A percentile compares a stretch with the other conserved stretches of the same genome.
phyloP scores from a whole-genome alignment of 805 yeast species.

The Starmera quercuum region DNA sequence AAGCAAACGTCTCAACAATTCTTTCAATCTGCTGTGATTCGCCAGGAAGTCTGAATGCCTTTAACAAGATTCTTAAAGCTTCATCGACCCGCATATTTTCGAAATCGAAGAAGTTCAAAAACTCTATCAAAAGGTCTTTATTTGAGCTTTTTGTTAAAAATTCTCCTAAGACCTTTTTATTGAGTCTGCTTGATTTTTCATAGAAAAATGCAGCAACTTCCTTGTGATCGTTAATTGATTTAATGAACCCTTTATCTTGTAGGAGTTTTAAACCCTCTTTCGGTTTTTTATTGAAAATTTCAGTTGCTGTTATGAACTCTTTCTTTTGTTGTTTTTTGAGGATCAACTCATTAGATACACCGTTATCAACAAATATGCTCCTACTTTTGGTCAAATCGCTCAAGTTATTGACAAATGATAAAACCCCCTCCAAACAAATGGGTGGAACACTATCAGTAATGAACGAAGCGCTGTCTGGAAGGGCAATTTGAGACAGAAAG shows the following conservation, averaged over 20 bases:
- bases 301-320: slow-evolving; percentile 69
- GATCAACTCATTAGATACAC: slow-evolving; percentile 10
- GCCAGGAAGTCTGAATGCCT: slow-evolving; percentile 88
- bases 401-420: slow-evolving; percentile 60
- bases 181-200: slow-evolving; percentile 71
- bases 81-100: slow-evolving; percentile 81
- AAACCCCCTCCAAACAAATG: slow-evolving; percentile 80
- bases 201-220: slow-evolving; percentile 73
- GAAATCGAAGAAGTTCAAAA: slow-evolving; percentile 69
- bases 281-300: slow-evolving; percentile 71
- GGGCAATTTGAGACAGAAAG: slow-evolving; percentile 66
- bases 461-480: slow-evolving; percentile 75
- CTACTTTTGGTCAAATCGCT: slow-evolving; percentile 32
- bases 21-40: slow-evolving; percentile 96
- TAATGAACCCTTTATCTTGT: slow-evolving; percentile 58
- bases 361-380: slow-evolving; percentile 13
- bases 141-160: slow-evolving; percentile 72
- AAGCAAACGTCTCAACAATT: slow-evolving; percentile 79
- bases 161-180: slow-evolving; percentile 85
- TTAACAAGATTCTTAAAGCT: slow-evolving; percentile 75
- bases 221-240: slow-evolving; percentile 37
- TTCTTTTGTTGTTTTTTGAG: slow-evolving; percentile 46
- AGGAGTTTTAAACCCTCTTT: slow-evolving; percentile 63
- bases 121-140: slow-evolving; percentile 48
- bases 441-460: slow-evolving; percentile 91